A percentile compares a stretch with the other conserved stretches of the same genome.
These are phyloP conservation scores for Ammopiptanthus mongolicus DNA, from an alignment of 306 rosid genomes.

Conservation along the genomic window DNA sequence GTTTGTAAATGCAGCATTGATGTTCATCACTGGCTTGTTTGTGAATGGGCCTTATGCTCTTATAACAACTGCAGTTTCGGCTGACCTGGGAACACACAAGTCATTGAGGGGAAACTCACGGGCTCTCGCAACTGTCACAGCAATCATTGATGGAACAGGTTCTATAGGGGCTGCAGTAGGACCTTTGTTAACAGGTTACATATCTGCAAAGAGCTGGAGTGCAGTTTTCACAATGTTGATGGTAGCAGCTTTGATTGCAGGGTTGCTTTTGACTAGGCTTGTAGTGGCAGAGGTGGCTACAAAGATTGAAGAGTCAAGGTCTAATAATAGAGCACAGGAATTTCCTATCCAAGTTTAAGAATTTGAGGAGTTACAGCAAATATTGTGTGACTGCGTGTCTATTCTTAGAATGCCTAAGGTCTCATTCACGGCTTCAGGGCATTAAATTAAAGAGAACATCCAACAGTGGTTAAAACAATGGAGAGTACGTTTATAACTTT, in stretches of 20 bases:
- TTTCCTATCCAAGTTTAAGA: slow-evolving; percentile 36
- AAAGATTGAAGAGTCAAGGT: slow-evolving; percentile 67
- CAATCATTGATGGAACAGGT: slow-evolving; percentile 95
- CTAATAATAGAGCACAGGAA: slow-evolving; percentile 31
- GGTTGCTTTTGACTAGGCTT: slow-evolving; percentile 82
- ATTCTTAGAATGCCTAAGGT: slow-evolving; percentile 14
- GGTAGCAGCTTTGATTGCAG: slow-evolving; percentile 85
- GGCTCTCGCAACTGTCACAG: slow-evolving; percentile 93
- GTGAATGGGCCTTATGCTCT: slow-evolving; percentile 98
- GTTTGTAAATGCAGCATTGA: slow-evolving; percentile 44
- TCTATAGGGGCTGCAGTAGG: slow-evolving; percentile 97
- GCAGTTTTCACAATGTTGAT: slow-evolving; percentile 88
- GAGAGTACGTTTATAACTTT: slow-evolving; percentile 28
- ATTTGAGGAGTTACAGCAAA: not conserved
- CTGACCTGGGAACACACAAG: slow-evolving; percentile 95
- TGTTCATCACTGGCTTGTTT: slow-evolving; percentile 91
- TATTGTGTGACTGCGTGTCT: not conserved
- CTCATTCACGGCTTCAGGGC: slow-evolving; percentile 25
- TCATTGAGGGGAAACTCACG: slow-evolving; percentile 80
- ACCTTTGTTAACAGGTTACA: slow-evolving; percentile 83
- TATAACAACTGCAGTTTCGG: slow-evolving; percentile 94
- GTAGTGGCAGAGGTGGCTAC: slow-evolving; percentile 69
- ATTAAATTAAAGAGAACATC: slow-evolving; percentile 6
- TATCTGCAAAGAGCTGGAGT: slow-evolving; percentile 80
- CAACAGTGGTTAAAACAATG: slow-evolving; percentile 8